These are phyloP conservation scores for Yamadazyma blattariae DNA, from an alignment of 1,139 yeast genomes.

Conservation along the genomic window DNA sequence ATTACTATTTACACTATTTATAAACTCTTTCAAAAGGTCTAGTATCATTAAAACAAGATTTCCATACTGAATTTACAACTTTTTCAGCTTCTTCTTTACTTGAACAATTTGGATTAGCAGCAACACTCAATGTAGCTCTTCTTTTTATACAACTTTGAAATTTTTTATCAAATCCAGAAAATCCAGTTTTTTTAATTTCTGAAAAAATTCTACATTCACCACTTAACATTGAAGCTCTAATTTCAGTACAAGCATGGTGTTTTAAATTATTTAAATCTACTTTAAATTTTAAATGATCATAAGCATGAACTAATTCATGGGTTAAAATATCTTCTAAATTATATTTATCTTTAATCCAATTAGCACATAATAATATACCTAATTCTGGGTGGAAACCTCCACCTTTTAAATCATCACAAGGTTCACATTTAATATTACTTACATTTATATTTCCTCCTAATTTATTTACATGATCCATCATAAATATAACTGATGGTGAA, in stretches of 20 bases:
- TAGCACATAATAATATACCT: slow-evolving; percentile 86
- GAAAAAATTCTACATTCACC: slow-evolving; percentile 94
- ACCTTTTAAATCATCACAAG: slow-evolving; percentile 82
- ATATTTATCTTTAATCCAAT: slow-evolving; percentile 72
- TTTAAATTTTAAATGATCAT: slow-evolving; percentile 83
- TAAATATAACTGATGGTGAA: slow-evolving; percentile 84
- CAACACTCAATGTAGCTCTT: slow-evolving; percentile 80
- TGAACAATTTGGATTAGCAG: slow-evolving; percentile 81
- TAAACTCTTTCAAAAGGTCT: slow-evolving; percentile 93
- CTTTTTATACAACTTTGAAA: slow-evolving; percentile 90
- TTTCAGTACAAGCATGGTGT: slow-evolving; percentile 97
- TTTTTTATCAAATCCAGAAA: slow-evolving; percentile 67
- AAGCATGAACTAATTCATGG: slow-evolving; percentile 92
- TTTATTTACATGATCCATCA: slow-evolving; percentile 80
- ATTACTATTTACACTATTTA: slow-evolving; percentile 4
- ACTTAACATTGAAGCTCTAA: slow-evolving; percentile 86
- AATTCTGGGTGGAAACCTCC: slow-evolving; percentile 92
- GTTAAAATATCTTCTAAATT: slow-evolving; percentile 88
- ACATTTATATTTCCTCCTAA: slow-evolving; percentile 51
- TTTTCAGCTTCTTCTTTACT: slow-evolving; percentile 70
- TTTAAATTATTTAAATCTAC: slow-evolving; percentile 79
- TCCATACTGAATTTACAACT: slow-evolving; percentile 85
- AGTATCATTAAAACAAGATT: slow-evolving; percentile 90
- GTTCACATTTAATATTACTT: slow-evolving; percentile 69
- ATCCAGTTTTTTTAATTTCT: slow-evolving; percentile 69